Evolutionary conservation across 371 early-diverging fungal species (phyloP).

Genomic region (Entomophthora muscae): DNA sequence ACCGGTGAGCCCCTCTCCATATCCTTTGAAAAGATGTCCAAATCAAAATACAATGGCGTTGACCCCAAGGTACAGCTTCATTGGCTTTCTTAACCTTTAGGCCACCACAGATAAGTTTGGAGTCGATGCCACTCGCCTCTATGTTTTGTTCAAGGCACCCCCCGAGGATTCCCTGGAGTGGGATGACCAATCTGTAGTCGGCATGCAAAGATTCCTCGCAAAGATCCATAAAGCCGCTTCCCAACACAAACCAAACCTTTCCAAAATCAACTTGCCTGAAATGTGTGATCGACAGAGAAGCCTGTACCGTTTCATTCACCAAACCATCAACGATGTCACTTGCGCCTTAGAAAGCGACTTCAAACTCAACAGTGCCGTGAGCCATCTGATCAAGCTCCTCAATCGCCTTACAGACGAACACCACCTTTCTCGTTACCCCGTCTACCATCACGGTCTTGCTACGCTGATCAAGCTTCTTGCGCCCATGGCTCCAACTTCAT

Average conservation of each 20-base stretch:
- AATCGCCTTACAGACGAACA: constrained; percentile 5
- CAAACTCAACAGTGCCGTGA: constrained; percentile 62
- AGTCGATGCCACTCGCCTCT: constrained; percentile 67
- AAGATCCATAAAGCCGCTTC: constrained; percentile 20
- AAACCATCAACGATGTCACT: constrained; percentile 27
- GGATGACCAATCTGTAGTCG: constrained; percentile 78
- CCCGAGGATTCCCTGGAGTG: constrained; percentile 79
- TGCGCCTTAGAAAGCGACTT: constrained; percentile 28
- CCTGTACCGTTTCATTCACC: constrained; percentile 28
- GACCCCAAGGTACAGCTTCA: constrained; percentile 57
- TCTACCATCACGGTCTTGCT: constrained; percentile 25
- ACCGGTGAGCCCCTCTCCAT: constrained; percentile 42
- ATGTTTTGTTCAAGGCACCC: constrained; percentile 78
- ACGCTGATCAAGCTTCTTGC: constrained; percentile 50
- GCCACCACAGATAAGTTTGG: constrained; percentile 48
- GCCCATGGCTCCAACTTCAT: constrained; percentile 54
- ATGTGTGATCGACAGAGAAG: too few species aligned
- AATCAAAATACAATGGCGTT: constrained; percentile 87
- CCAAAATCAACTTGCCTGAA: constrained; percentile 32
- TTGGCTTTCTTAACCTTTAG: constrained; percentile 15
- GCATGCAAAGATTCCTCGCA: constrained; percentile 73
- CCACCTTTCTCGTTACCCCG: neutral
- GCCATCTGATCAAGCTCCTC: constrained; percentile 59
- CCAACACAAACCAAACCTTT: neutral
- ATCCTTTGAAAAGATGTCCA: constrained; percentile 87